Evolutionary conservation across 179 eudicot genomes (phyloP).

Genomic region (Beta macrorhiza): DNA sequence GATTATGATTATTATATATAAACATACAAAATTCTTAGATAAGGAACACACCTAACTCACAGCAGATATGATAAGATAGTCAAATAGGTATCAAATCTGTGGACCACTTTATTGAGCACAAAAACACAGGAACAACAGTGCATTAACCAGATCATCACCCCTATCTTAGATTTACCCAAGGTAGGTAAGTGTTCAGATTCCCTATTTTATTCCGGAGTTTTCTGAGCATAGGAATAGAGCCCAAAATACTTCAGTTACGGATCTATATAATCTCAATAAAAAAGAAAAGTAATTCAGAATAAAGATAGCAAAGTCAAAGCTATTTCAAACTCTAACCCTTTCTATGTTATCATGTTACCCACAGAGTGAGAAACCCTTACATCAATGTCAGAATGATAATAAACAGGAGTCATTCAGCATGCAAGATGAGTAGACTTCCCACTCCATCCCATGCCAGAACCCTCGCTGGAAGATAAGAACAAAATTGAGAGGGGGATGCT

Average conservation of each 20-base stretch:
- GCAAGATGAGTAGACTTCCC: not conserved
- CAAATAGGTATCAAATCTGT: not conserved
- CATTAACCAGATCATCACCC: not conserved
- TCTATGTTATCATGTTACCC: not conserved
- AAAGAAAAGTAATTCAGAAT: too few relatives aligned
- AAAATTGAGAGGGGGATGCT: not conserved
- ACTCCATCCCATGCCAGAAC: not conserved
- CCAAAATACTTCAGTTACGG: not conserved
- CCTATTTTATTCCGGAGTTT: not conserved
- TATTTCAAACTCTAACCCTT: not conserved
- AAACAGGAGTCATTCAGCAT: not conserved
- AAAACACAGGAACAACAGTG: not conserved
- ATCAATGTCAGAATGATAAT: not conserved
- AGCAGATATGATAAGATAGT: not conserved
- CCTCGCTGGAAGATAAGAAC: too few relatives aligned
- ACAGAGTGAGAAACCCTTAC: not conserved
- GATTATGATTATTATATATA: constrained; percentile 5
- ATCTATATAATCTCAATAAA: not conserved
- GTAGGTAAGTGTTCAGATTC: not conserved
- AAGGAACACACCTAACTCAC: not conserved
- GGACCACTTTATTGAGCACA: not conserved
- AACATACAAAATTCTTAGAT: not conserved
- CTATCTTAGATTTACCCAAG: not conserved
- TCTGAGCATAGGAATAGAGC: not conserved
- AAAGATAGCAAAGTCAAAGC: not conserved